These are phyloP conservation scores for Arthrobotrys sphaeroides DNA, from an alignment of 2,329 filamentous ascomycete species.

Conservation along the genomic window DNA sequence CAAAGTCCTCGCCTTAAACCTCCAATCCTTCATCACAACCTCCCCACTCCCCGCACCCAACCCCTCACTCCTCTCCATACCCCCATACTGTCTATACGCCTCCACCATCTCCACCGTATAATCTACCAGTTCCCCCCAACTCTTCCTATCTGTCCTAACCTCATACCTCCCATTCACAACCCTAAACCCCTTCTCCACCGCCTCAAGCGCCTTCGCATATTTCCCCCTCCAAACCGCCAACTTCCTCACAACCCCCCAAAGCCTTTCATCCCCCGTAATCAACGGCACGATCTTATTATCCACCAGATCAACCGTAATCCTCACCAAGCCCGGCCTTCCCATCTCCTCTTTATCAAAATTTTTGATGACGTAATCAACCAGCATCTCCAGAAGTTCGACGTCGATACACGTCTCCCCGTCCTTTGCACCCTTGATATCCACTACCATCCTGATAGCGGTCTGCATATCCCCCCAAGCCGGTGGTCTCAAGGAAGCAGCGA, in stretches of 20 bases:
- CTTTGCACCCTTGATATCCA: constrained; percentile 73
- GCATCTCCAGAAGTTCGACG: constrained; percentile 72
- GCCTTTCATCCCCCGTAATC: constrained; percentile 78
- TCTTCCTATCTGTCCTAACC: constrained; percentile 68
- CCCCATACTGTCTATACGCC: constrained; percentile 81
- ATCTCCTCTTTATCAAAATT: constrained; percentile 61
- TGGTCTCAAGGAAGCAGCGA: constrained; percentile 79
- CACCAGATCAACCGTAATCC: constrained; percentile 75
- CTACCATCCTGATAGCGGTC: constrained; percentile 76
- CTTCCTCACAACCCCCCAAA: constrained; percentile 79
- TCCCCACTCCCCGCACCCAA: constrained; percentile 65
- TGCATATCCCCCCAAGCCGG: constrained; percentile 79
- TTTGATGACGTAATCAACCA: constrained; percentile 76
- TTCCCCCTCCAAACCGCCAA: constrained; percentile 78
- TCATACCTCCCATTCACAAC: constrained; percentile 69
- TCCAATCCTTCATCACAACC: constrained; percentile 81
- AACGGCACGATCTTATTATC: constrained; percentile 80
- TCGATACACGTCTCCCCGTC: constrained; percentile 83
- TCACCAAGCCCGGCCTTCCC: constrained; percentile 64
- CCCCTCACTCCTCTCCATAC: constrained; percentile 68
- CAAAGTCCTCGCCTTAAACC: constrained; percentile 85
- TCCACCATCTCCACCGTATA: constrained; percentile 84
- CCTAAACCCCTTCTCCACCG: constrained; percentile 90
- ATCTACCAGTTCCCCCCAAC: constrained; percentile 77
- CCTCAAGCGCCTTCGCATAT: constrained; percentile 77